Percentiles rank a stretch among this genome's conserved stretches.
These are phyloP conservation scores for Pythium aquatile DNA, from an alignment of 352 stramenopile species.

Conservation along the genomic window DNA sequence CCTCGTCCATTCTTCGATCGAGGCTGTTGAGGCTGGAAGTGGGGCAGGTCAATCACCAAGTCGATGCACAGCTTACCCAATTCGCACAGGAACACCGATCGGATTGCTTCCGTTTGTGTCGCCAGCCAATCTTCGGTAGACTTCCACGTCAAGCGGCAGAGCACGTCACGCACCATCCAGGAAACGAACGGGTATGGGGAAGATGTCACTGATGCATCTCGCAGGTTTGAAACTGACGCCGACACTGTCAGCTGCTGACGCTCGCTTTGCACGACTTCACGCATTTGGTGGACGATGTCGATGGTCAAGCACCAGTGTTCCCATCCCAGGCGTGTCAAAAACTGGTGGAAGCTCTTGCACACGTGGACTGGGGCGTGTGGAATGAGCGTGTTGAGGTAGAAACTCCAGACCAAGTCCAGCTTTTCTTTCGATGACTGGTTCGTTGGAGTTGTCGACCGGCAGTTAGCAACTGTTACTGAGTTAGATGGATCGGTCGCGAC, in stretches of 20 bases:
- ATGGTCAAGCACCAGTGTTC: constrained; percentile 82
- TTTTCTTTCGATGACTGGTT: constrained; percentile 35
- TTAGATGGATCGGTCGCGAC: constrained; percentile 1
- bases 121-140: constrained; percentile 67
- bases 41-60: constrained; percentile 69
- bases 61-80: constrained; percentile 78
- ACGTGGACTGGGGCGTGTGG: constrained; percentile 72
- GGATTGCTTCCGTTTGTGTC: constrained; percentile 50
- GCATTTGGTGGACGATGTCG: constrained; percentile 84
- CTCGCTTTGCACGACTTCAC: constrained; percentile 63
- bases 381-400: constrained; percentile 73
- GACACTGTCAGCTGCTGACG: constrained; percentile 40
- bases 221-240: constrained; percentile 29
- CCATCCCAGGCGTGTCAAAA: constrained; percentile 77
- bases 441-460: background rate
- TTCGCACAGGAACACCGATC: constrained; percentile 68
- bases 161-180: constrained; percentile 78
- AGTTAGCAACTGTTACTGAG: background rate
- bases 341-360: constrained; percentile 81
- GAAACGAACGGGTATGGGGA: constrained; percentile 83
- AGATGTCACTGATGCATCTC: constrained; percentile 26
- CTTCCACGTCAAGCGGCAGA: constrained; percentile 82
- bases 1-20: constrained; percentile 33
- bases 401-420: constrained; percentile 78
- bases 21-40: constrained; percentile 50